Base-by-base conservation (phyloP, 2,329 filamentous ascomycete species). In the Xylariaceae sp. region DNA sequence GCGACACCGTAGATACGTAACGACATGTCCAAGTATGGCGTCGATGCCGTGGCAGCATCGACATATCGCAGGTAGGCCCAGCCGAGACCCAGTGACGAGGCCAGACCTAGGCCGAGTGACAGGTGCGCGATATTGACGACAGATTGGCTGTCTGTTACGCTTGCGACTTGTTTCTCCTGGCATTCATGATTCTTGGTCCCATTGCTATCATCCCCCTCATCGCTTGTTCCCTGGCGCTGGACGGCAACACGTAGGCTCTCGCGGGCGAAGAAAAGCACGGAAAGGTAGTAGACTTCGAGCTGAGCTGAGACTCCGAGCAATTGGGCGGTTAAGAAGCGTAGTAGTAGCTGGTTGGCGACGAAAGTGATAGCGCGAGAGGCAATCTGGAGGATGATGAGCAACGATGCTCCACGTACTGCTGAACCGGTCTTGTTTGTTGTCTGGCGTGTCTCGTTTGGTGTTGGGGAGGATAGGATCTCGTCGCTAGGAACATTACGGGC, bases 221-320 rank as follows among this genome's bases (percentile, higher is more conserved):
- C 17, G 17, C 39, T 34, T 5, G 43, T 48, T 6, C 78, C 77
- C 65, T 93, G 90, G 48, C 95, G 84, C 75, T 98, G 94, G 31
- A 96, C 85, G 23, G 94, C 92, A n/a, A 96, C 89, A 14, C 95
- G 88, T 45, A 98, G 78, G 68, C 90, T 94, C 75, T 99, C 95
- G 34, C 95, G 85, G 0, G 95, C 90, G 69, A 99, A 98, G 74
- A 96, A 97, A 0, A 99, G 82, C n/a, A 96, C 88, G 0, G 92
- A 92, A 40, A 96, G 89, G 58, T 94, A 93, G 73, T 93, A 97
- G 1, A 98, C 86, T 68, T 99, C 95, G 3, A 99, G 83, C 73
- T 97, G 95, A 0, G 93, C 89, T 2, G 93, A 89, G 4, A 96
- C 81, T 5, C 94, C 95, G 1, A 99, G 83, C 0, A 96, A 82